A percentile compares a stretch with the other conserved stretches of the same genome.
Conservation (phyloP, 192 early-diverging fungal species). For the Allomyces javanicus region DNA sequence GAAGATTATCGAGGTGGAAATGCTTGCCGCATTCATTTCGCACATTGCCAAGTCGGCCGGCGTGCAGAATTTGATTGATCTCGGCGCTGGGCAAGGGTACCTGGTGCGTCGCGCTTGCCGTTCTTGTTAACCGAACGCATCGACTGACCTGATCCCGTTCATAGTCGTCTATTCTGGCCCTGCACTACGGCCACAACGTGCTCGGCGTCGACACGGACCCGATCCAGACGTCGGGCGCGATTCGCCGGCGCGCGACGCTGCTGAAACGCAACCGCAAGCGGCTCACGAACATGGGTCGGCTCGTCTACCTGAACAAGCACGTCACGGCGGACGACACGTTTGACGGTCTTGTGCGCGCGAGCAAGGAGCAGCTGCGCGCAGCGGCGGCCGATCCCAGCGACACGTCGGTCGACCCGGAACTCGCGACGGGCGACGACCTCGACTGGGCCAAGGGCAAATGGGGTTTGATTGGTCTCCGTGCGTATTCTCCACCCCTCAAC, state of each 20-base stretch:
- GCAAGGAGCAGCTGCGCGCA: slow-evolving; percentile 8
- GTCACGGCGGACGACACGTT: not conserved
- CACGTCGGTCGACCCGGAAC: slow-evolving; percentile 25
- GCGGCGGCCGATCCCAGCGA: slow-evolving; percentile 6
- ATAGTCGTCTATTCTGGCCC: slow-evolving; percentile 35
- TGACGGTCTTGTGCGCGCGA: not conserved
- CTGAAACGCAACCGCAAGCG: slow-evolving; percentile 20
- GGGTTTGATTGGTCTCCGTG: slow-evolving; percentile 4
- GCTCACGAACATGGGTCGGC: slow-evolving; percentile 5
- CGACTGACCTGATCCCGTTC: too few species aligned
- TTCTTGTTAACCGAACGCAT: too few species aligned
- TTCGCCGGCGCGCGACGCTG: slow-evolving; percentile 30
- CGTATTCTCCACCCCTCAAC: not conserved
- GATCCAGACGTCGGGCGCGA: slow-evolving; percentile 52
- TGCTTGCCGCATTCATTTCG: slow-evolving; percentile 33
- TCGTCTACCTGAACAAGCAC: slow-evolving; percentile 1
- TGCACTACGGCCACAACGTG: slow-evolving; percentile 38
- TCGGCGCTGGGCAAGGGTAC: slow-evolving; percentile 66
- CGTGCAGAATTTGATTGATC: slow-evolving; percentile 36
- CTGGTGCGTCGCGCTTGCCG: slow-evolving; percentile 4
- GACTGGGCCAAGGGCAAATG: slow-evolving; percentile 11
- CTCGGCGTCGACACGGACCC: slow-evolving; percentile 46
- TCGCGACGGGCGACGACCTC: slow-evolving; percentile 16
- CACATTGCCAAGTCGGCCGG: slow-evolving; percentile 20
- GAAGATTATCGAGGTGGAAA: slow-evolving; percentile 49